A percentile compares a stretch with the other conserved stretches of the same genome.
Conservation (phyloP, 2,329 filamentous ascomycete species). For the Hymenoscyphus occultus region DNA sequence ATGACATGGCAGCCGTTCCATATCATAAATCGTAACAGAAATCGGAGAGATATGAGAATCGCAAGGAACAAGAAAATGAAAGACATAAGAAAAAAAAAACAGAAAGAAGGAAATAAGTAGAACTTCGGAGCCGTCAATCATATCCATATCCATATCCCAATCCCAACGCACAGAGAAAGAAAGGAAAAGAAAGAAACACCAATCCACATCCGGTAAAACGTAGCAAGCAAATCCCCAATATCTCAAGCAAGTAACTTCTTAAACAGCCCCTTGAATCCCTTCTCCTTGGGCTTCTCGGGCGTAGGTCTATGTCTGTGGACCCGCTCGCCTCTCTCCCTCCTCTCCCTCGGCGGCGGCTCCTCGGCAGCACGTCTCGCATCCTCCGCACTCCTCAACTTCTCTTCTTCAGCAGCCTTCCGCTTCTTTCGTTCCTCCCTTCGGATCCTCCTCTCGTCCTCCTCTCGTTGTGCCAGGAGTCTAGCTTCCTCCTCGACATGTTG, state of each 20-base stretch:
- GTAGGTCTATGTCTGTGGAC: conserved; percentile 23
- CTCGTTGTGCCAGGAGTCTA: conserved; percentile 23
- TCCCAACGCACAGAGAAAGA: too few species aligned
- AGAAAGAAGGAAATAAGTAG: too few species aligned
- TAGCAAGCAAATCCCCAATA: conserved; percentile 10
- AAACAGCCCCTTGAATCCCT: conserved; percentile 21
- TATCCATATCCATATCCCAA: too few species aligned
- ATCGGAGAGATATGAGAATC: too few species aligned
- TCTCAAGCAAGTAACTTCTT: conserved; percentile 25
- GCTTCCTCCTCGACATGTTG: conserved; percentile 26
- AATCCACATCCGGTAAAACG: background rate
- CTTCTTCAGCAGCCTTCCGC: conserved; percentile 24
- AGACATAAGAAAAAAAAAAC: too few species aligned
- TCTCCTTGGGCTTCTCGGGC: conserved; percentile 22
- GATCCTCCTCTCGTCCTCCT: conserved; percentile 26
- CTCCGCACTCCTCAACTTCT: conserved; percentile 15
- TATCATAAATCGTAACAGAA: too few species aligned
- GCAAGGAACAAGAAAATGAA: too few species aligned
- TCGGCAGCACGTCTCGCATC: conserved; percentile 10
- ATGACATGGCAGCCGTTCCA: too few species aligned
- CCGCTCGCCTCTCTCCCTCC: conserved; percentile 17
- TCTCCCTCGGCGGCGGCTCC: background rate
- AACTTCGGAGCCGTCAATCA: too few species aligned
- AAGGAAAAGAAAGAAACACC: too few species aligned
- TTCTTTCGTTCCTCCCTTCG: conserved; percentile 27